phyloP scores from a whole-genome alignment of 345 rosid species.

The Citrus sp. region DNA sequence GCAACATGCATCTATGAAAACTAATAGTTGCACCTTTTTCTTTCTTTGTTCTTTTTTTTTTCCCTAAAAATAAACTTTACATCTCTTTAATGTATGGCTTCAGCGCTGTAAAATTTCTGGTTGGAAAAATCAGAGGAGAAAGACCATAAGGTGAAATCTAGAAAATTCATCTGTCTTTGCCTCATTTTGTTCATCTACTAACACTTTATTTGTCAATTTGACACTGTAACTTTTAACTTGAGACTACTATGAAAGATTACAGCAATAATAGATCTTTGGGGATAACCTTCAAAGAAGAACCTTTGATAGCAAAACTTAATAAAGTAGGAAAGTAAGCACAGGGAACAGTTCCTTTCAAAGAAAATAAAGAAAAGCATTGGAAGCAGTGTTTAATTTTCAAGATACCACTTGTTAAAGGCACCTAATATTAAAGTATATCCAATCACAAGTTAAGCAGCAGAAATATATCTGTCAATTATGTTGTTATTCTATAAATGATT shows the following conservation, averaged over 20 bases:
- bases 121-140: neutral
- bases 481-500: no score
- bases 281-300: neutral
- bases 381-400: neutral
- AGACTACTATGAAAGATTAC: neutral
- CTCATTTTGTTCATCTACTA: no score
- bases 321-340: neutral
- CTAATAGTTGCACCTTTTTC: neutral
- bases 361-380: no score
- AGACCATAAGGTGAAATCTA: no score
- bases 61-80: no score
- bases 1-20: neutral
- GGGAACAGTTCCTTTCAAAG: no score
- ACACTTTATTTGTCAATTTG: neutral
- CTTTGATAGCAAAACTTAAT: neutral
- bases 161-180: neutral
- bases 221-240: neutral
- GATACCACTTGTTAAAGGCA: neutral
- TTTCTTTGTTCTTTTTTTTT: neutral
- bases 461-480: neutral
- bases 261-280: neutral
- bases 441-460: neutral
- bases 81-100: neutral
- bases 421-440: neutral
- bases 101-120: neutral